Conservation (phyloP, 352 stramenopile genomes). For the Pythium guiyangense region DNA sequence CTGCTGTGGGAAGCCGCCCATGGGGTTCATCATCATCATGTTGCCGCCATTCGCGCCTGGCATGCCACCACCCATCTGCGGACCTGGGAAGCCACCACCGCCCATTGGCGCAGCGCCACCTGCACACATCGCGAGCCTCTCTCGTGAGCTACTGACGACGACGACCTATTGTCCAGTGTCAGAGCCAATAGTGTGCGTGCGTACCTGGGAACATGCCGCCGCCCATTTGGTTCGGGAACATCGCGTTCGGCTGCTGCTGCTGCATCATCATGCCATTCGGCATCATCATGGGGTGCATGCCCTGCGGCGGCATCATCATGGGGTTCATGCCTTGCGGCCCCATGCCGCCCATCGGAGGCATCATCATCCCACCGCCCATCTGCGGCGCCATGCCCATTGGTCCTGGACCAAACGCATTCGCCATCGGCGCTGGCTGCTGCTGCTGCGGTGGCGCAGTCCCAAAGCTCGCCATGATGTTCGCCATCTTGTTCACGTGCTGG, state of each 20-base stretch:
- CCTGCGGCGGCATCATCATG: slow-evolving; percentile 26
- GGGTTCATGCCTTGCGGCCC: slow-evolving; percentile 24
- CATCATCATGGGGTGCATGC: slow-evolving; percentile 19
- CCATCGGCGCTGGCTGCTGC: slow-evolving; percentile 23
- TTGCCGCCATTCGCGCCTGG: slow-evolving; percentile 21
- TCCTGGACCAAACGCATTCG: slow-evolving; percentile 9
- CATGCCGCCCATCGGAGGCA: slow-evolving; percentile 24
- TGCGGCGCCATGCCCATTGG: slow-evolving; percentile 38
- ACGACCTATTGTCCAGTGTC: too few relatives aligned
- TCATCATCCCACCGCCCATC: slow-evolving; percentile 40
- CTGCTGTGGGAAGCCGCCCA: slow-evolving; percentile 39
- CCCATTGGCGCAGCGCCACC: slow-evolving; percentile 36
- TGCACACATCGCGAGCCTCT: slow-evolving; percentile 10
- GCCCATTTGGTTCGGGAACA: slow-evolving; percentile 37
- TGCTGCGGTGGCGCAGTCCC: slow-evolving; percentile 20
- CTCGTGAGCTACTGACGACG: not conserved
- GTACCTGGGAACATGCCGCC: slow-evolving; percentile 51
- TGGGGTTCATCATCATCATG: slow-evolving; percentile 63
- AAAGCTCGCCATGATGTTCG: slow-evolving; percentile 88
- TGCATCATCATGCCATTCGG: slow-evolving; percentile 30
- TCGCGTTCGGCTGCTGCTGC: slow-evolving; percentile 25
- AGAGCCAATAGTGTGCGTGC: not conserved
- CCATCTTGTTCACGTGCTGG: slow-evolving; percentile 73
- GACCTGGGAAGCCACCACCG: slow-evolving; percentile 31
- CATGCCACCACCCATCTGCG: slow-evolving; percentile 39